These are phyloP conservation scores for Cyclotella baltica DNA, from an alignment of 108 stramenopile genomes.

Conservation along the genomic window DNA sequence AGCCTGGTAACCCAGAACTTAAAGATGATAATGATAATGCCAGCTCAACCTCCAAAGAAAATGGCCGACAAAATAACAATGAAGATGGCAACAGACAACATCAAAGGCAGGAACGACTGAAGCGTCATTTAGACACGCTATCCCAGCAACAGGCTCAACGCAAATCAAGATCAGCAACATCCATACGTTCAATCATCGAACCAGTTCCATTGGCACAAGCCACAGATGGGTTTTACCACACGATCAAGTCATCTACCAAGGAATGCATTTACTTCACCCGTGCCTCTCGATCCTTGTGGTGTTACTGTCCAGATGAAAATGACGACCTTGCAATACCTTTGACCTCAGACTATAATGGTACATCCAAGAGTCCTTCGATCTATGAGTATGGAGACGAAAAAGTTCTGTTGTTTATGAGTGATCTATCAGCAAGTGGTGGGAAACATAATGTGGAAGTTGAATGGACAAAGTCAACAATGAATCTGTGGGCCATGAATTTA, in stretches of 20 bases:
- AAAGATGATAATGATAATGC: no score
- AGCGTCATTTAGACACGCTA: slow-evolving; percentile 15
- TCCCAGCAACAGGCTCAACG: background rate
- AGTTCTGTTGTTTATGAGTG: slow-evolving; percentile 71
- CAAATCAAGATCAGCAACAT: background rate
- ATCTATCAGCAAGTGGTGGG: slow-evolving; percentile 41
- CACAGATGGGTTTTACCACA: slow-evolving; percentile 56
- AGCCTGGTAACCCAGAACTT: background rate
- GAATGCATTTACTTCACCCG: slow-evolving; percentile 75
- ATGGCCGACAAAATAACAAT: background rate
- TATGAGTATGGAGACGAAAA: slow-evolving; percentile 29
- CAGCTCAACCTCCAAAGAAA: no score
- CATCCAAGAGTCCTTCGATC: slow-evolving; percentile 63
- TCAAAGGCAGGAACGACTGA: slow-evolving; percentile 14
- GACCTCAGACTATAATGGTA: slow-evolving; percentile 62
- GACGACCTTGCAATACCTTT: slow-evolving; percentile 41
- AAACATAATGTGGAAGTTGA: background rate
- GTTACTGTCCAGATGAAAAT: slow-evolving; percentile 58
- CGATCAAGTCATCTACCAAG: background rate
- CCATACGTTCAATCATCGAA: slow-evolving; percentile 36
- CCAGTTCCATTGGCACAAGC: slow-evolving; percentile 75
- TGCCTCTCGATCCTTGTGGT: slow-evolving; percentile 65
- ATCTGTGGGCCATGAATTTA: slow-evolving; percentile 68
- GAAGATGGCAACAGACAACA: slow-evolving; percentile 2
- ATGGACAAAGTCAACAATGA: slow-evolving; percentile 66